These are phyloP conservation scores for Sordariomycetes sp. DNA, from an alignment of 2,329 filamentous ascomycete genomes.

Conservation along the genomic window DNA sequence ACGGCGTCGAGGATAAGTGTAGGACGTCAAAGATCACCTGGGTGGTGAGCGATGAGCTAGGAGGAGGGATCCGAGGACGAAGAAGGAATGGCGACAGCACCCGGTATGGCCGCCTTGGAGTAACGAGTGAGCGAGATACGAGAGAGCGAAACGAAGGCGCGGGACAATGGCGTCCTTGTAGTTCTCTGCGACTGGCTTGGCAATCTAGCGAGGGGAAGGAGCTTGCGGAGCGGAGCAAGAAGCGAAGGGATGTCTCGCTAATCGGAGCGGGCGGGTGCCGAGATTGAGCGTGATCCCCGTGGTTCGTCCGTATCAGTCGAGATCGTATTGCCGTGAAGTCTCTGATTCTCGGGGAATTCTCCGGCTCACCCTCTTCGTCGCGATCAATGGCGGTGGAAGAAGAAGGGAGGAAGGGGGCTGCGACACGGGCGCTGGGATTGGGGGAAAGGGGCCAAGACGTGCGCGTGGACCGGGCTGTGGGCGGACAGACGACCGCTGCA, in stretches of 20 bases:
- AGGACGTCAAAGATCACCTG: neutral
- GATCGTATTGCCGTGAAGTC: neutral
- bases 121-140: neutral
- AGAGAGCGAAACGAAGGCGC: neutral
- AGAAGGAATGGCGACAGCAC: neutral
- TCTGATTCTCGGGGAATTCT: neutral
- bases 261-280: neutral
- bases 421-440: neutral
- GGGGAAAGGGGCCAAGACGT: neutral
- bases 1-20: neutral
- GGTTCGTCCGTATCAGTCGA: slow-evolving; percentile 13
- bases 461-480: neutral
- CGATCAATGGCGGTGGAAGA: neutral
- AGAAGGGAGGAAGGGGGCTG: neutral
- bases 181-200: slow-evolving; percentile 1
- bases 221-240: neutral
- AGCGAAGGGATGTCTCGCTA: neutral
- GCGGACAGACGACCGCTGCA: neutral
- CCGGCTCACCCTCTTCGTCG: neutral
- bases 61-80: neutral
- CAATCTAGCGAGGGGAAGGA: slow-evolving; percentile 3
- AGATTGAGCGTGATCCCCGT: slow-evolving; percentile 6
- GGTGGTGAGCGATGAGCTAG: neutral
- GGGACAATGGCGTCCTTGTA: neutral
- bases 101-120: neutral